Evolutionary conservation across 371 early-diverging fungal species (phyloP).

Genomic region (Mucor mucedo): DNA sequence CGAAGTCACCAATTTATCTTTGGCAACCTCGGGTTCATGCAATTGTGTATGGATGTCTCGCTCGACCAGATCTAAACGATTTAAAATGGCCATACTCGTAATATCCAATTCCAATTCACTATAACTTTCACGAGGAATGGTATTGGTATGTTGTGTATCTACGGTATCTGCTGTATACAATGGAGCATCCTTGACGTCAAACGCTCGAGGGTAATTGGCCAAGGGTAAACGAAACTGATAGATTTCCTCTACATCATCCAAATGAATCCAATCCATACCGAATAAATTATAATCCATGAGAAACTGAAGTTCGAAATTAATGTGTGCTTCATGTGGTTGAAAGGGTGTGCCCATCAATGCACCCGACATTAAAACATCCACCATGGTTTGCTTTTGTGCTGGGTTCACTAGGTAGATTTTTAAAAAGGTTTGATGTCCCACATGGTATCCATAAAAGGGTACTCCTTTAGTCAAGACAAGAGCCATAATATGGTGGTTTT

Average conservation of each 20-base stretch:
- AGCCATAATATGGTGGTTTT: slow-evolving; percentile 66
- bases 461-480: slow-evolving; percentile 76
- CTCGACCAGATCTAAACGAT: slow-evolving; percentile 63
- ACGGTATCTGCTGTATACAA: slow-evolving; percentile 30
- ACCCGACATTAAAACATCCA: slow-evolving; percentile 72
- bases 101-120: slow-evolving; percentile 85
- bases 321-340: slow-evolving; percentile 86
- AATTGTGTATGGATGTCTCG: slow-evolving; percentile 55
- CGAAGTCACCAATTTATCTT: slow-evolving; percentile 59
- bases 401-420: slow-evolving; percentile 81
- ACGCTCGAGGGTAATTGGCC: slow-evolving; percentile 48
- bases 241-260: slow-evolving; percentile 10
- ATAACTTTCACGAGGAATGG: slow-evolving; percentile 51
- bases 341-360: slow-evolving; percentile 69
- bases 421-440: slow-evolving; percentile 68
- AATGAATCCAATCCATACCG: slow-evolving; percentile 83
- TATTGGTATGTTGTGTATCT: slow-evolving; percentile 20
- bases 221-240: not conserved
- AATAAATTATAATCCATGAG: slow-evolving; percentile 91
- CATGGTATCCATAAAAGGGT: slow-evolving; percentile 88
- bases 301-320: slow-evolving; percentile 90
- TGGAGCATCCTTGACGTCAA: slow-evolving; percentile 13
- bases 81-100: slow-evolving; percentile 66
- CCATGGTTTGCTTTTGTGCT: slow-evolving; percentile 54
- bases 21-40: slow-evolving; percentile 4